Evolutionary conservation across 352 stramenopile genomes (phyloP).

Genomic region (Pythium guiyangense): DNA sequence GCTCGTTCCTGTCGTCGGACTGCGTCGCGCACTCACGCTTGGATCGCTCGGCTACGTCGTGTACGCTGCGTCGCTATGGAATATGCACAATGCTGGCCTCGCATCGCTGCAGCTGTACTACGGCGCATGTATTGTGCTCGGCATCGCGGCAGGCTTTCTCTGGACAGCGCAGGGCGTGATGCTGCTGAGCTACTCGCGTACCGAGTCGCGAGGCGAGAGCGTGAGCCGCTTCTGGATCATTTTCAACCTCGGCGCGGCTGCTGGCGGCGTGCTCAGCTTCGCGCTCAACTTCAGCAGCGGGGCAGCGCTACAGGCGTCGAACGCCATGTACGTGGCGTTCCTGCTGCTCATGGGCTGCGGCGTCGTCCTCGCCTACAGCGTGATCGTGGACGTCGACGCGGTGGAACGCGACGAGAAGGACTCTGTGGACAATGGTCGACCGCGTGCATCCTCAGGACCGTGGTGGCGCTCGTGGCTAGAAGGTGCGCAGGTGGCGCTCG

Average conservation of each 20-base stretch:
- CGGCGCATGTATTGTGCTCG: slow-evolving; percentile 35
- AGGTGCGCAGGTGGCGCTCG: not conserved
- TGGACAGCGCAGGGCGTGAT: slow-evolving; percentile 77
- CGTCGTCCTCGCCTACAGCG: slow-evolving; percentile 29
- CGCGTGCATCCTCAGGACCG: not conserved
- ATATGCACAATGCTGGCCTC: slow-evolving; percentile 24
- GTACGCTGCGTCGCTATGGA: slow-evolving; percentile 42
- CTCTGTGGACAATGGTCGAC: not conserved
- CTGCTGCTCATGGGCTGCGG: slow-evolving; percentile 46
- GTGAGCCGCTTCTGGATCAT: slow-evolving; percentile 77
- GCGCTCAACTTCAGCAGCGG: slow-evolving; percentile 26
- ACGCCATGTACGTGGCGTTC: slow-evolving; percentile 56
- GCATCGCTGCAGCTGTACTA: slow-evolving; percentile 7
- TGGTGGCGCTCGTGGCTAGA: not conserved
- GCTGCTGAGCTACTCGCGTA: slow-evolving; percentile 51
- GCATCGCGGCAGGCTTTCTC: slow-evolving; percentile 56
- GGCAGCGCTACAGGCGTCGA: slow-evolving; percentile 9
- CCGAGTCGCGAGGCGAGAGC: slow-evolving; percentile 37
- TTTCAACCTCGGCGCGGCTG: slow-evolving; percentile 69
- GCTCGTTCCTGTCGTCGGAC: slow-evolving; percentile 42
- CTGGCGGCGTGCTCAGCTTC: slow-evolving; percentile 64
- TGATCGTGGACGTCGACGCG: slow-evolving; percentile 24
- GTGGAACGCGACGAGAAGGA: slow-evolving; percentile 24
- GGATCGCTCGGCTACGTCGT: slow-evolving; percentile 56
- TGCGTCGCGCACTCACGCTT: slow-evolving; percentile 37